Evolutionary conservation across 1,284 basidiomycete species (phyloP), one percentile per base, ranked within the genome.

Genomic region (Porogramme epimiltina): DNA sequence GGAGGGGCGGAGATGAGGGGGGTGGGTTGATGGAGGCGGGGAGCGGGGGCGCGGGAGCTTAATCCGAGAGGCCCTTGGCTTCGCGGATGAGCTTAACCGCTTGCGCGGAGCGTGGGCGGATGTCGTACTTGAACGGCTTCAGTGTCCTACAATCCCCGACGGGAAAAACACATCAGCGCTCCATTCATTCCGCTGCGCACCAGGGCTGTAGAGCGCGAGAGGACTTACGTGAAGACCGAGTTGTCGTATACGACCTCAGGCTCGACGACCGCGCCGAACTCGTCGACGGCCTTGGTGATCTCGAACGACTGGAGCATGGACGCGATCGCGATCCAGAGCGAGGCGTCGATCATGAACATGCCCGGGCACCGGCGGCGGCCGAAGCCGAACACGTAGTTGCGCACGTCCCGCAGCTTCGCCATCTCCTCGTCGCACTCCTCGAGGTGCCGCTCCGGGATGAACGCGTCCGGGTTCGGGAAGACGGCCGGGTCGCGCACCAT

Each of bases 241-340:
- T 78, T 71, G 10, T 73, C 73, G 47, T 75, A 80, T 36, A 70
- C 69, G 16, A 70, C 58, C 36, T 65, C 62, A 15, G 74, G 76
- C 51, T 70, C 71, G 36, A 78, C 70, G n/a, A 62, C 60, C 26
- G 64, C 57, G 3, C 79, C 78, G n/a, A 71, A 64, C 42, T 70
- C 69, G 49, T 76, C 76, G 13, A 70, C 47, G 10, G 72, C 65
- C 59, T 72, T 74, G 37, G 65, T 54, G 28, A 81, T 73, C 44
- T 73, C 63, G 59, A 74, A 77, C 13, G 73, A 71, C 8, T 74
- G 62, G 31, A 81, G 57, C 33, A 77, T 68, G 2, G 73, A 75
- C 36, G 75, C 77, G 22, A 80, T 66, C 15, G 73, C 64, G 42
- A 81, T 74, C 74, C 76, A 81, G 18, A 81, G 54, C 9, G 73